phyloP scores from a whole-genome alignment of 106 monocot species.

The Iris macrosiphon region DNA sequence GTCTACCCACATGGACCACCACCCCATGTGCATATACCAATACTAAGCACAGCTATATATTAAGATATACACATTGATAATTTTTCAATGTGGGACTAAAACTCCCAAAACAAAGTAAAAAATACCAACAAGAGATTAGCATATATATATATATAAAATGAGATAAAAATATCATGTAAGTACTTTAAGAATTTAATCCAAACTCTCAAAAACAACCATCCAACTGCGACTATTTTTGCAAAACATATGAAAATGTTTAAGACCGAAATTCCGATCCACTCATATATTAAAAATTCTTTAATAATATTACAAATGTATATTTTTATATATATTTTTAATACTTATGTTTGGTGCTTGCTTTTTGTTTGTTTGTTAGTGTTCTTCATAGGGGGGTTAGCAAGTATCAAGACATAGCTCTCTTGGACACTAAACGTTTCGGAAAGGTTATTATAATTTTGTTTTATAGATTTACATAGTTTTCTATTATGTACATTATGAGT shows the following conservation, averaged over 20 bases:
- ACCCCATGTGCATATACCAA: too few relatives aligned
- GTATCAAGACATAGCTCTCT: slow-evolving; percentile 74
- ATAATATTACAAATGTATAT: not conserved
- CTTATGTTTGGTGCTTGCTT: not conserved
- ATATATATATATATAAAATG: too few relatives aligned
- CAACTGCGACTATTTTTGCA: not conserved
- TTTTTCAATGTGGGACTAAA: too few relatives aligned
- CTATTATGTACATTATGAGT: not conserved
- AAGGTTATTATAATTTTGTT: slow-evolving; percentile 31
- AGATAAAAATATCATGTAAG: too few relatives aligned
- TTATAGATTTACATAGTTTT: not conserved
- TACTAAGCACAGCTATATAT: too few relatives aligned
- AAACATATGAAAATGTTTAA: not conserved
- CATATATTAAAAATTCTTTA: not conserved
- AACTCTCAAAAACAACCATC: too few relatives aligned
- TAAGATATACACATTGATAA: too few relatives aligned
- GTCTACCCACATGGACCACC: too few relatives aligned
- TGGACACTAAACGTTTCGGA: slow-evolving; percentile 80
- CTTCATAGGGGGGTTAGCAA: slow-evolving; percentile 54
- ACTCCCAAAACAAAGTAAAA: too few relatives aligned
- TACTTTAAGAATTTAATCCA: too few relatives aligned
- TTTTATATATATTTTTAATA: not conserved
- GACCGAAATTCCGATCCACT: not conserved
- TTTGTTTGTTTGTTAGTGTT: slow-evolving; percentile 30
- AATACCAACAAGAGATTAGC: too few relatives aligned